Evolutionary conservation across 208 protist genomes (phyloP).

Genomic region (Crithidia brevicula): DNA sequence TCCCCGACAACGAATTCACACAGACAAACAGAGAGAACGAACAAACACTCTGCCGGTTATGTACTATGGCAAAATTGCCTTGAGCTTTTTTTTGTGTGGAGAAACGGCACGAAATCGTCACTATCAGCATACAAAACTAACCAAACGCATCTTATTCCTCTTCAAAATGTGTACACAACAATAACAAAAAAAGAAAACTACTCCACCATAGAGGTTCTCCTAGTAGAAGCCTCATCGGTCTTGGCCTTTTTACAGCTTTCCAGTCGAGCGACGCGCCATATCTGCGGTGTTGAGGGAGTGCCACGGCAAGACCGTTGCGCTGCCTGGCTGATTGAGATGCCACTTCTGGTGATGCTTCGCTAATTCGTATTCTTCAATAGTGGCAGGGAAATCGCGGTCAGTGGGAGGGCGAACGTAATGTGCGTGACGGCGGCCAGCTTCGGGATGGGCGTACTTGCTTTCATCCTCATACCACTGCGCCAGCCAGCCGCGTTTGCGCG

Average conservation of each 20-base stretch:
- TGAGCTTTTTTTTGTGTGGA: not conserved
- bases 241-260: constrained; percentile 32
- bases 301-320: constrained; percentile 89
- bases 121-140: not conserved
- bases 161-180: not conserved
- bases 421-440: constrained; percentile 70
- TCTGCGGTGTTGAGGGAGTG: constrained; percentile 80
- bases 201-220: too few species aligned
- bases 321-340: constrained; percentile 90
- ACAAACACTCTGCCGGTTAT: too few species aligned
- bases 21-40: too few species aligned
- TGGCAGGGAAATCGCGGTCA: constrained; percentile 86
- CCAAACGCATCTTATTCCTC: too few species aligned
- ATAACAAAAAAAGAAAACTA: too few species aligned
- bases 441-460: constrained; percentile 86
- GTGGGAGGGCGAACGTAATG: constrained; percentile 85
- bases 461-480: constrained; percentile 90
- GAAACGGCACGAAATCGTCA: not conserved
- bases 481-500: constrained; percentile 84
- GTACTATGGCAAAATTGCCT: too few species aligned
- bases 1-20: too few species aligned
- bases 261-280: constrained; percentile 49
- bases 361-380: constrained; percentile 87
- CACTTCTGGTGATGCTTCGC: constrained; percentile 94
- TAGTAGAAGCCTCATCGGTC: not conserved